Base-by-base conservation (phyloP, 768 basidiomycete genomes). In the Psilocybe cubensis region DNA sequence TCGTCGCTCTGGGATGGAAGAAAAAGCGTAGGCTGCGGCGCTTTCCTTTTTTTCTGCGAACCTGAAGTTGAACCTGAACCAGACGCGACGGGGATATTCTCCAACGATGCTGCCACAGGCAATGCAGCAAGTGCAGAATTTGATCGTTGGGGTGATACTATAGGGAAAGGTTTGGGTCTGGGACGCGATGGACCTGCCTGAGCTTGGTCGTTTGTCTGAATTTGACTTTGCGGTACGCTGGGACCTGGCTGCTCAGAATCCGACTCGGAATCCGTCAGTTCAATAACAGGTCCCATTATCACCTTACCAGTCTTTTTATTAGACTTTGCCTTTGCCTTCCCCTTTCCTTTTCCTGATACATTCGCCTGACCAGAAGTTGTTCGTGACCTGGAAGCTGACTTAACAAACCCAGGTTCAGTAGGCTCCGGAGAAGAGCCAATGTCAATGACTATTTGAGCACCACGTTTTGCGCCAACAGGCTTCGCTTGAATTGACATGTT, bases 191-290 rank as follows among this genome's bases (percentile, higher is more conserved):
- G 41, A 23, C 48, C 56, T 48, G 56, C 27, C 21, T 33, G 54
- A 6, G 31, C 35, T 25, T 45, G 53, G 29, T 48, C 17, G 11
- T 48, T 18, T 28, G 10, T 40, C 28, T 23, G 5, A 20, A 11
- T 38, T 17, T 44, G 52, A 29, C 51, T 42, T 6, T 48, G n/a
- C 46, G 46, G 1, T 7, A 17, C 28, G 17, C 27, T 29, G 17
- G 46, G 11, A 4, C 28, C 18, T 51, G 8, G 31, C 24, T 43
- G 41, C 29, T 55, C 48, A 6, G 49, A 49, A 24, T 80, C 82
- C 49, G 70, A 66, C 44, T 83, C 82, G 21, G 81, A 80, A 64
- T 86, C 83, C 1, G 79, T 74, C 59, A 85, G 70, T 60, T 83
- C 83, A 57, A 85, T 82, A 23, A 83, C 70, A 1, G 67, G 52